Evolutionary conservation across 2,329 filamentous ascomycete species (phyloP).

Genomic region (Nectriaceae sp.): DNA sequence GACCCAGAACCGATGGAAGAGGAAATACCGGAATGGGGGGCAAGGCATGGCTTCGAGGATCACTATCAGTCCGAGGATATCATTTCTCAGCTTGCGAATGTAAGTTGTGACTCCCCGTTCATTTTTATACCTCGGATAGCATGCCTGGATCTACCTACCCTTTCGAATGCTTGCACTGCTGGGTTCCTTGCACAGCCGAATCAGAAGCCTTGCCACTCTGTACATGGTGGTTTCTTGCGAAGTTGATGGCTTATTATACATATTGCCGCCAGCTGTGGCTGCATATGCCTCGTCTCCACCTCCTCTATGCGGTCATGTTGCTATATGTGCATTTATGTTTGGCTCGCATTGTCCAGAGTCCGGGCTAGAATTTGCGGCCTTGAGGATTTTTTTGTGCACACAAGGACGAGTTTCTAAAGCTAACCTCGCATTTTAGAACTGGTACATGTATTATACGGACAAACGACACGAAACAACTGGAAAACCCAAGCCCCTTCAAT

Average conservation of each 20-base stretch:
- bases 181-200: not conserved
- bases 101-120: conserved; percentile 46
- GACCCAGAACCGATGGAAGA: conserved; percentile 46
- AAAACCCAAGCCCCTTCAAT: conserved; percentile 70
- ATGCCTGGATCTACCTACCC: too few species aligned
- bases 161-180: conserved; percentile 37
- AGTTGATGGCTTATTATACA: too few species aligned
- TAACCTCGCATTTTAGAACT: conserved; percentile 61
- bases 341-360: too few species aligned
- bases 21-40: conserved; percentile 55
- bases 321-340: too few species aligned
- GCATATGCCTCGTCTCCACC: too few species aligned
- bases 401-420: not conserved
- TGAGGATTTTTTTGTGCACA: too few species aligned
- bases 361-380: too few species aligned
- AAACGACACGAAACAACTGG: conserved; percentile 96
- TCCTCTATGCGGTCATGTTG: too few species aligned
- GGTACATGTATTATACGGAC: conserved; percentile 99
- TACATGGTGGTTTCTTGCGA: too few species aligned
- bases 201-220: too few species aligned
- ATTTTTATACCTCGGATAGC: conserved; percentile 13
- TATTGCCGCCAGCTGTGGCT: too few species aligned
- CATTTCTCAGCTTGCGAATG: conserved; percentile 78
- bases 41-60: conserved; percentile 87
- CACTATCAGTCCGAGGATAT: conserved; percentile 91